Evolutionary conservation across 352 stramenopile species (phyloP), one percentile per base, ranked within the genome.

Genomic region (Thalassiosira mediterranea): DNA sequence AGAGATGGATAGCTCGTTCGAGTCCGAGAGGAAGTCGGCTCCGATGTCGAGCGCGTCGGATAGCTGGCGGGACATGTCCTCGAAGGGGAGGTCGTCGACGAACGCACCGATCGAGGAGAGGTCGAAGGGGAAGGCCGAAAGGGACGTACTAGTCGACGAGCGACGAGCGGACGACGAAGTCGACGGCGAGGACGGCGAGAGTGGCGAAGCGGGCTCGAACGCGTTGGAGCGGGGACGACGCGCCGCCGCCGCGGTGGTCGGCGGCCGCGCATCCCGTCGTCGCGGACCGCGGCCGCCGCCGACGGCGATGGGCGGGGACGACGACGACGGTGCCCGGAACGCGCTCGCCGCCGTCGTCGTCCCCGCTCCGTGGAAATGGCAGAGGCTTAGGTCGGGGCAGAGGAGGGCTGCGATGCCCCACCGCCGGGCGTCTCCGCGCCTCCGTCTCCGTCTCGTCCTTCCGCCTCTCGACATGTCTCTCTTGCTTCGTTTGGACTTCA

Each of bases 11-110:
- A 61, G 52, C 8, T 11, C n/a, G 19, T 74, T 62, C 8, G 52
- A 68, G 17, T 74, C 62, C 31, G 51, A 32, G 19, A 69, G 53
- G 48, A 83, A 72, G 19, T 65, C 65, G 2, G 42, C 70, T 5
- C 68, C 69, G 48, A 86, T 72, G 15, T 79, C 63, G 10, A 83
- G 23, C 17, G 59, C 51, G 0, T 81, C 51, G 11, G 64, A 72
- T 2, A 86, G 60, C 53, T 81, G 42, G 23, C 63, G 29, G 62
- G 49, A 60, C 13, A 79, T 57, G 17, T 83, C 58, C 46, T 79
- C 44, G 38, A 86, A 83, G 3, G 62, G 68, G n/a, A 83, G 23
- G 37, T 62, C 19, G 31, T 63, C 40, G n/a, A 63, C 15, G 25
- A 47, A 7, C 34, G 34, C 34, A 13, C 13, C 34, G 34, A 42